These are phyloP conservation scores for Leccinum boreale DNA, from an alignment of 768 basidiomycete species.

Conservation along the genomic window DNA sequence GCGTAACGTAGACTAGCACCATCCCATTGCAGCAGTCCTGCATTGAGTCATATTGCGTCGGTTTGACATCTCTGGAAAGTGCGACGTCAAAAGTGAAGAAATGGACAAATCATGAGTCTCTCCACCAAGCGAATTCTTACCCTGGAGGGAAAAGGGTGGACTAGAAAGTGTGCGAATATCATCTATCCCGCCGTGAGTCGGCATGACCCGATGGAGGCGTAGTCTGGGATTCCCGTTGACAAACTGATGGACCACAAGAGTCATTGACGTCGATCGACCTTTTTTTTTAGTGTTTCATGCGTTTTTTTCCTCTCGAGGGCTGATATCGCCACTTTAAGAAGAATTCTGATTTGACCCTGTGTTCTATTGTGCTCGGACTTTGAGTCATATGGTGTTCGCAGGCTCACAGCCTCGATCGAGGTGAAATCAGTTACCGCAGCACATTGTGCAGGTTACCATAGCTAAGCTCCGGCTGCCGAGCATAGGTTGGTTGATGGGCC, in stretches of 20 bases:
- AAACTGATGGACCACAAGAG: slow-evolving; percentile 3
- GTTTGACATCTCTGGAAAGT: neutral
- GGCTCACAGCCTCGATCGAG: slow-evolving; percentile 7
- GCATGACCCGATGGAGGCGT: slow-evolving; percentile 9
- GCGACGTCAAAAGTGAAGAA: neutral
- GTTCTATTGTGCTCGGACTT: neutral
- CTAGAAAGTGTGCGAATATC: neutral
- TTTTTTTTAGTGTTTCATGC: neutral
- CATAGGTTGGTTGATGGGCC: neutral
- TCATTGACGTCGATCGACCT: slow-evolving; percentile 2
- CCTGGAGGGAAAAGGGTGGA: neutral
- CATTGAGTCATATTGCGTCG: neutral
- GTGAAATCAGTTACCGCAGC: slow-evolving; percentile 4
- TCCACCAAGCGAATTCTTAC: neutral
- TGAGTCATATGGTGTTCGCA: neutral
- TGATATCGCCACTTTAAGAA: slow-evolving; percentile 4
- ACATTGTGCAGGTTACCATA: slow-evolving; percentile 1
- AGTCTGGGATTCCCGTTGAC: slow-evolving; percentile 5
- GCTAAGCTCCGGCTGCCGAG: neutral
- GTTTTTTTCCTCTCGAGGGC: slow-evolving; percentile 7
- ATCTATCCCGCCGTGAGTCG: slow-evolving; percentile 7
- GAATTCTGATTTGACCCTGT: slow-evolving; percentile 5
- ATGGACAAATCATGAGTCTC: neutral
- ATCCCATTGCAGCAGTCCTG: neutral
- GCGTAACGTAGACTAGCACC: slow-evolving; percentile 1